phyloP scores from a whole-genome alignment of 2,329 filamentous ascomycete genomes.

The Aspergillus quadrilineatus region DNA sequence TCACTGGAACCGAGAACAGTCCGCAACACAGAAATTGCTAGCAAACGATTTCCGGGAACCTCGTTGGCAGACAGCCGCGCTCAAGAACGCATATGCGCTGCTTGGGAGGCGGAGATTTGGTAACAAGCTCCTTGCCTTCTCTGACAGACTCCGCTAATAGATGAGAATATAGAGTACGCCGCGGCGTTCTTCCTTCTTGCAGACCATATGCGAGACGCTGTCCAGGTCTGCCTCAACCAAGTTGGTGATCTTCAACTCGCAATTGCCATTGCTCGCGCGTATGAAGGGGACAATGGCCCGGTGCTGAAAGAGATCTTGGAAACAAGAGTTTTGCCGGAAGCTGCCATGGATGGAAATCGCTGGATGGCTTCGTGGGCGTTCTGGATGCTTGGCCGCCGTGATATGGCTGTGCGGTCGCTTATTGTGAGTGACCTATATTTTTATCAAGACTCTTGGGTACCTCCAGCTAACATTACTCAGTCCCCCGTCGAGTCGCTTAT shows the following conservation, averaged over 20 bases:
- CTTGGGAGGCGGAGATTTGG: slow-evolving; percentile 86
- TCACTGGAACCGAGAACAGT: slow-evolving; percentile 81
- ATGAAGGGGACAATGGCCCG: slow-evolving; percentile 78
- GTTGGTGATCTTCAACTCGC: slow-evolving; percentile 87
- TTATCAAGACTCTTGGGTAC: neutral
- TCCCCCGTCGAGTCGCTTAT: slow-evolving; percentile 75
- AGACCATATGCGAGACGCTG: slow-evolving; percentile 78
- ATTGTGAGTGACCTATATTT: slow-evolving; percentile 58
- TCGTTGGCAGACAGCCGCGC: slow-evolving; percentile 81
- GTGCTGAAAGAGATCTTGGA: slow-evolving; percentile 72
- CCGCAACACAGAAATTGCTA: slow-evolving; percentile 72
- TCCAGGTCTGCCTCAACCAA: slow-evolving; percentile 82
- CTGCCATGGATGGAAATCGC: slow-evolving; percentile 77
- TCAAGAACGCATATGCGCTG: slow-evolving; percentile 95
- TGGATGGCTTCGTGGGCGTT: slow-evolving; percentile 97
- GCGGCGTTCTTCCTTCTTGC: slow-evolving; percentile 94
- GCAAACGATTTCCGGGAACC: slow-evolving; percentile 87
- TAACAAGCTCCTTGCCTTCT: slow-evolving; percentile 35
- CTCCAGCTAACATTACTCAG: slow-evolving; percentile 40
- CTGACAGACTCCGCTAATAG: neutral
- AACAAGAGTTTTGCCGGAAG: slow-evolving; percentile 74
- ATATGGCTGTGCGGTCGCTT: slow-evolving; percentile 79
- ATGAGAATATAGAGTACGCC: slow-evolving; percentile 69
- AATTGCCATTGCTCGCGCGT: slow-evolving; percentile 81
- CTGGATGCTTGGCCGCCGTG: slow-evolving; percentile 79